Evolutionary conservation across 176 grass and related monocot genomes (phyloP).

Genomic region (Neostapfia colusana): DNA sequence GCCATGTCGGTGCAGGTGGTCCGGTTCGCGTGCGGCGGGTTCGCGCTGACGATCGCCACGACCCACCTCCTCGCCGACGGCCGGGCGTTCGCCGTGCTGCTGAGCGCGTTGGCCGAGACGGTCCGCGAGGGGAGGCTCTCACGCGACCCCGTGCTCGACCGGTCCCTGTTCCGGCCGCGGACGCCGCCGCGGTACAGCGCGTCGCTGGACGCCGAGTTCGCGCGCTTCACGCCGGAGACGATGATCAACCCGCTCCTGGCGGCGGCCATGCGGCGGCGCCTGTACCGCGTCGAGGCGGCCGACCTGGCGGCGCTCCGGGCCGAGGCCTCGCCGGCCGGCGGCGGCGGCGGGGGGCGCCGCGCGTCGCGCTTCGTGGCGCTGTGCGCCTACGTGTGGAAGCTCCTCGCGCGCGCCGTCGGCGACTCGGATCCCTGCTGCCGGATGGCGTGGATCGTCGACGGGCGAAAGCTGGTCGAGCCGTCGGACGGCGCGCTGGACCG

Average conservation of each 20-base stretch:
- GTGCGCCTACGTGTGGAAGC: slow-evolving; percentile 71
- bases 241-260: slow-evolving; percentile 54
- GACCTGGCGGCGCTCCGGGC: slow-evolving; percentile 41
- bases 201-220: slow-evolving; percentile 55
- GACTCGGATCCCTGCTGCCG: slow-evolving; percentile 54
- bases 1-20: slow-evolving; percentile 68
- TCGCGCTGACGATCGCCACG: slow-evolving; percentile 54
- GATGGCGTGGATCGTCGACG: slow-evolving; percentile 71
- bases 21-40: slow-evolving; percentile 66
- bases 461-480: slow-evolving; percentile 39
- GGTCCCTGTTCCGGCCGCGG: slow-evolving; percentile 49
- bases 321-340: not conserved
- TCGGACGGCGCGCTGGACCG: slow-evolving; percentile 9
- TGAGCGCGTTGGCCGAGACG: slow-evolving; percentile 43
- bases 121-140: slow-evolving; percentile 29
- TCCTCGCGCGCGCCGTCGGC: slow-evolving; percentile 41
- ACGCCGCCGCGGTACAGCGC: slow-evolving; percentile 47
- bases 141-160: slow-evolving; percentile 44
- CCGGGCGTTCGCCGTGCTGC: slow-evolving; percentile 36
- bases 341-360: not conserved
- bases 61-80: slow-evolving; percentile 75
- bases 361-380: slow-evolving; percentile 61
- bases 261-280: slow-evolving; percentile 42
- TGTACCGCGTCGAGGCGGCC: slow-evolving; percentile 52
- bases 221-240: slow-evolving; percentile 34